phyloP scores from a whole-genome alignment of 139 green algal species.

The Nannochloris sp. region DNA sequence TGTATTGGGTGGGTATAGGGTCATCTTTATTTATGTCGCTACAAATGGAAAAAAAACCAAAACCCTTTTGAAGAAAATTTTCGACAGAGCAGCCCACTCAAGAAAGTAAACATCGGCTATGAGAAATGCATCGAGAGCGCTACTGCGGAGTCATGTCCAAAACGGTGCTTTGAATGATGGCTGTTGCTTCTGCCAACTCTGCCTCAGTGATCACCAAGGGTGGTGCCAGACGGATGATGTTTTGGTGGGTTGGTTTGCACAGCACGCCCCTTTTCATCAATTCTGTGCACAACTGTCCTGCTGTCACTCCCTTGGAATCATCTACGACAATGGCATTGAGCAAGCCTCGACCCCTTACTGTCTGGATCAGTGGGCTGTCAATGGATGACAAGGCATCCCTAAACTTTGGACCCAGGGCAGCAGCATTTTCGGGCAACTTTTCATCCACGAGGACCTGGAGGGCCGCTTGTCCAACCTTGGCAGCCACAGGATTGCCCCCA shows the following conservation, averaged over 20 bases:
- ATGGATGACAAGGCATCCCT: slow-evolving; percentile 43
- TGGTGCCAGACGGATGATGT: slow-evolving; percentile 86
- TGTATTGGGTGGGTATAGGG: too few relatives aligned
- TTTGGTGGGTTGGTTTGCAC: slow-evolving; percentile 90
- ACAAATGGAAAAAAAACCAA: too few relatives aligned
- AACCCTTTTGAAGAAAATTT: too few relatives aligned
- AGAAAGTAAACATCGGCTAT: too few relatives aligned
- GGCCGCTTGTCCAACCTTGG: slow-evolving; percentile 72
- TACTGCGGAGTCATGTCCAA: not conserved
- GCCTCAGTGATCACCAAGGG: slow-evolving; percentile 69
- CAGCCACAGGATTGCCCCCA: slow-evolving; percentile 90
- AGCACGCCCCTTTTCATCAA: slow-evolving; percentile 78
- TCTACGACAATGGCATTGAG: slow-evolving; percentile 85
- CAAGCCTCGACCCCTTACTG: slow-evolving; percentile 75
- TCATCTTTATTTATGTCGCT: too few relatives aligned
- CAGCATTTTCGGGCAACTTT: slow-evolving; percentile 71
- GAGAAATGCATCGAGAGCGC: too few relatives aligned
- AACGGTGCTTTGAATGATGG: slow-evolving; percentile 48
- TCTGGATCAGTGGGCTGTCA: slow-evolving; percentile 15
- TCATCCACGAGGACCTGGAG: slow-evolving; percentile 92
- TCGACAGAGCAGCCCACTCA: too few relatives aligned
- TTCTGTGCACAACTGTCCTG: slow-evolving; percentile 81
- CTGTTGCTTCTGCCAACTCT: slow-evolving; percentile 60
- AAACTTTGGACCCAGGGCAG: slow-evolving; percentile 58
- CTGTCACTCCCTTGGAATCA: slow-evolving; percentile 42